Evolutionary conservation across 169 alveolate genomes (phyloP).

Genomic region (Cystoisospora suis): DNA sequence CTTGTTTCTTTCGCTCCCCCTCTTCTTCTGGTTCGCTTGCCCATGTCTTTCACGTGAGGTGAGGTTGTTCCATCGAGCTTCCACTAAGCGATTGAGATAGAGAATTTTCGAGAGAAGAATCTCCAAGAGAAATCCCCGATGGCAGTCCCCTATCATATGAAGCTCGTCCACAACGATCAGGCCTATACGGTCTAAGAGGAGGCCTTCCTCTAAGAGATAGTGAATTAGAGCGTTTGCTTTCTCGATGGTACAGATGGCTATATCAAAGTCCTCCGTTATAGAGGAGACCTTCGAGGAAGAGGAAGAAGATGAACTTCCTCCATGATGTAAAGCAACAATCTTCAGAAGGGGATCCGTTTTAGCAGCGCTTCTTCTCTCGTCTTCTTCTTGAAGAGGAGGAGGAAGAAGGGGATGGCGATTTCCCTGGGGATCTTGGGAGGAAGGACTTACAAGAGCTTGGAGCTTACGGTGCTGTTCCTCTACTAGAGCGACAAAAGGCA

Average conservation of each 20-base stretch:
- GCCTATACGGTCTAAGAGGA: slow-evolving; percentile 59
- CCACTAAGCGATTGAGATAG: neutral
- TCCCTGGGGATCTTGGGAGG: neutral
- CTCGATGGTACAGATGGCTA: slow-evolving; percentile 82
- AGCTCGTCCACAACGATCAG: slow-evolving; percentile 80
- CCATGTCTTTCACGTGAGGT: neutral
- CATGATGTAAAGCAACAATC: slow-evolving; percentile 41
- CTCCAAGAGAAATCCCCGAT: slow-evolving; percentile 80
- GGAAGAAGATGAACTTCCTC: slow-evolving; percentile 2
- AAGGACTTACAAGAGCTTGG: slow-evolving; percentile 17
- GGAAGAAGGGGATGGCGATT: neutral
- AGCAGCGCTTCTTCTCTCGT: no score
- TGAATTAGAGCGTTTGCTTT: slow-evolving; percentile 79
- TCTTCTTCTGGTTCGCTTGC: neutral
- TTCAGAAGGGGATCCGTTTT: neutral
- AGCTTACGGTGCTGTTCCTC: slow-evolving; percentile 73
- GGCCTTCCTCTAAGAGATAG: slow-evolving; percentile 4
- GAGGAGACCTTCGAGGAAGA: no score
- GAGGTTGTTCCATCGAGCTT: neutral
- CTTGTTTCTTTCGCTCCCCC: neutral
- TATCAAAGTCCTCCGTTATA: slow-evolving; percentile 51
- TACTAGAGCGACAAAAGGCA: slow-evolving; percentile 78
- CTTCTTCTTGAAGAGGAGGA: neutral
- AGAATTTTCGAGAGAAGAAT: slow-evolving; percentile 47
- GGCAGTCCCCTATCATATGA: slow-evolving; percentile 80